These are phyloP conservation scores for Pestalotiopsis fici DNA, from an alignment of 2,329 filamentous ascomycete species.

Conservation along the genomic window DNA sequence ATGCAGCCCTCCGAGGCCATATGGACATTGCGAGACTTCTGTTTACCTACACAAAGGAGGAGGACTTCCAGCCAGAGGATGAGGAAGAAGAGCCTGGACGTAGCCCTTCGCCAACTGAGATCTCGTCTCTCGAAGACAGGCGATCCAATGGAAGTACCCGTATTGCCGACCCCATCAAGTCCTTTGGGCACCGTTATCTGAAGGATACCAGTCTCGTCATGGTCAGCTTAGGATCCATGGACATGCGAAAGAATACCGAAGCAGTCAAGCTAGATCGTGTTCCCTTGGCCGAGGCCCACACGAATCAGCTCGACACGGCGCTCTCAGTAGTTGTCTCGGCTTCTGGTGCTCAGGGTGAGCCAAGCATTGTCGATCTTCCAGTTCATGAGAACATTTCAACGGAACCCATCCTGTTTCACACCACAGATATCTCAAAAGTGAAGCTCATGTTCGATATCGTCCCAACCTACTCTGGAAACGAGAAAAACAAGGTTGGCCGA, in stretches of 20 bases:
- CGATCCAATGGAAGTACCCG: slow-evolving; percentile 54
- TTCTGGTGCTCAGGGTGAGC: slow-evolving; percentile 80
- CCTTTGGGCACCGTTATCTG: slow-evolving; percentile 94
- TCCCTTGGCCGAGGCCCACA: slow-evolving; percentile 83
- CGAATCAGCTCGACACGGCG: slow-evolving; percentile 91
- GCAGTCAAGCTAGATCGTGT: slow-evolving; percentile 88
- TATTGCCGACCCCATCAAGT: slow-evolving; percentile 79
- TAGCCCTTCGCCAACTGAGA: slow-evolving; percentile 46
- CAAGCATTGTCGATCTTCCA: slow-evolving; percentile 87
- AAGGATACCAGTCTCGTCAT: slow-evolving; percentile 86
- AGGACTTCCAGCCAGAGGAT: slow-evolving; percentile 26
- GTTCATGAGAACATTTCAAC: slow-evolving; percentile 93
- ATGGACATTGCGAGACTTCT: slow-evolving; percentile 76
- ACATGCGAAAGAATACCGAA: slow-evolving; percentile 78
- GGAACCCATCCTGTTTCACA: slow-evolving; percentile 88
- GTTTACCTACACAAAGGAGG: slow-evolving; percentile 47
- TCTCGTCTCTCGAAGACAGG: slow-evolving; percentile 63
- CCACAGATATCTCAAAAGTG: slow-evolving; percentile 75
- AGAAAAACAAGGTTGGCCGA: slow-evolving; percentile 86
- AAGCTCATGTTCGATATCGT: slow-evolving; percentile 94
- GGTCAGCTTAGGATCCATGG: slow-evolving; percentile 93
- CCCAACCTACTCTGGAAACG: slow-evolving; percentile 88
- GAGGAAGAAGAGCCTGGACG: slow-evolving; percentile 27
- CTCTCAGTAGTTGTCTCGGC: slow-evolving; percentile 90
- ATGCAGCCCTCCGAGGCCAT: slow-evolving; percentile 88